Evolutionary conservation across 148 eudicot species (phyloP), one percentile per base, ranked within the genome.

Genomic region (Arbutus unedo): DNA sequence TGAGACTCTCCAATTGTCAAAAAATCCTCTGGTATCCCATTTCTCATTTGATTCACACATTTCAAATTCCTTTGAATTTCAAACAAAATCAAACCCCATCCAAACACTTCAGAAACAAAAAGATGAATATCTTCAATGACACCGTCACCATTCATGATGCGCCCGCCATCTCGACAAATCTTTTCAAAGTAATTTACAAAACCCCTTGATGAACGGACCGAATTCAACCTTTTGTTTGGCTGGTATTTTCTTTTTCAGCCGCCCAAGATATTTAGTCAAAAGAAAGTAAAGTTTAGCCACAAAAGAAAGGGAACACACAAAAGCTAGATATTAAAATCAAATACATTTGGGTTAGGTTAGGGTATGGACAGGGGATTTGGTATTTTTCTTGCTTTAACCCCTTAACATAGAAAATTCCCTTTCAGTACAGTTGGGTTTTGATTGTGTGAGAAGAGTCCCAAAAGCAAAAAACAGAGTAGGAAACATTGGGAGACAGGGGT

Each of bases 361-460:
- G 44, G 55, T 82, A 4, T 59, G 16, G 81, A 82, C 73, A 57
- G 47, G 67, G 55, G 74, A 53, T 68, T 83, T 77, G 81, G 81
- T 43, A 83, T 23, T 53, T 79, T 70, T 21, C 56, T 83, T 77
- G 70, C 73, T 51, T 82, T 57, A 59, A 4, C 31, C 60, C 43
- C 66, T 60, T 16, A 38, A 53, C 4, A 31, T 64, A 31, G 72
- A 31, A 48, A 47, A 82, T 15, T 2, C 13, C 73, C 80, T 76
- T 64, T 76, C 67, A 49, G 47, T 71, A 14, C 55, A 53, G 78
- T 78, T n/a, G 82, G 38, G 38, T 31, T 31, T 31, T 31, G 38
- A 16, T 83, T 18, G 18, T 57, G 66, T 3, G 19, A 6, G n/a
- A 25, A 25, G 45, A 76, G 23, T 70, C 57, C 81, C 67, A 25